Evolutionary conservation across 2,329 filamentous ascomycete species (phyloP), one percentile per base, ranked within the genome.

Genomic region (Aspergillus pseudoglaucus): DNA sequence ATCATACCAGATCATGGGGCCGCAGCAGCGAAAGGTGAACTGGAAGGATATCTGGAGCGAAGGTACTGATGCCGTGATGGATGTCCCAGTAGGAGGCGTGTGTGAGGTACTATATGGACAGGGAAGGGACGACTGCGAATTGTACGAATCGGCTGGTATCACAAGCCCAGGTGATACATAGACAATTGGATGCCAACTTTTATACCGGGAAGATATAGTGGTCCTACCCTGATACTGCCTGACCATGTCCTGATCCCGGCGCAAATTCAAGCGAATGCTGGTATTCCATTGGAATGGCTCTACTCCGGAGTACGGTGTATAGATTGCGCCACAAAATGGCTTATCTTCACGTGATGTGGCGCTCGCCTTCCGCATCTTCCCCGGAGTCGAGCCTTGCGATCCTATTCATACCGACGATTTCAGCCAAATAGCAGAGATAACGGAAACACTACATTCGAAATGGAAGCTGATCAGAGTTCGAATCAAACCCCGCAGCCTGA

Each of bases 51-150:
- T 95, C 15, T 98, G 93, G 93, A 90, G 83, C 61, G 84, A 88
- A 59, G 90, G 93, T 15, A 98, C 93, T 0, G 93, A 98, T 75
- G 93, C 90, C 1, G 93, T 97, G 6, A 87, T 98, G 87, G 93
- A 98, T 71, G 85, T 98, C 43, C 93, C 93, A 6, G 80, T 97
- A 55, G 90, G 90, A 8, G 93, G 91, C 0, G 91, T 97, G 2
- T 97, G 91, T 63, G 90, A 98, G 72, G 83, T 98, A 30, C 66
- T 98, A 18, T 98, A 97, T 68, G 90, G 89, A 0, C 79, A 81
- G 46, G 71, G 72, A 12, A 69, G 74, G 46, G 70, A 74, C 27
- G 61, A 64, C 15, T 58, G 62, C 22, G 57, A 60, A 37, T 43
- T 54, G 25, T 52, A 46, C 38, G 56, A 57, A 15, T 27, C 18